These are phyloP conservation scores for Teunomyces pallodes DNA, from an alignment of 805 yeast species.

Conservation along the genomic window DNA sequence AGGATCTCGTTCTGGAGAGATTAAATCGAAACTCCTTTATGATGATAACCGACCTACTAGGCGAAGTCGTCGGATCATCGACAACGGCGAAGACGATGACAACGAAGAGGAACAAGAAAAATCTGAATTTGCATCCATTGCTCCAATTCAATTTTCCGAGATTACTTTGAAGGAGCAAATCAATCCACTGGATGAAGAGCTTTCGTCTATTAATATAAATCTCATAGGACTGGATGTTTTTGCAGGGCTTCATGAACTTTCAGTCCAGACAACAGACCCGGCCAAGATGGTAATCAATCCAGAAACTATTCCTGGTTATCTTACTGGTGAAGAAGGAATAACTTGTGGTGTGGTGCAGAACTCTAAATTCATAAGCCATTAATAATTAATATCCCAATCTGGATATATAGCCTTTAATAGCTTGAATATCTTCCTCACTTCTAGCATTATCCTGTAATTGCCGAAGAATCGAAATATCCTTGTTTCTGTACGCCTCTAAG, in stretches of 20 bases:
- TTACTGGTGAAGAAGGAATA: constrained; percentile 71
- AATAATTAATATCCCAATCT: constrained; percentile 23
- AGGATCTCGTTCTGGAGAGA: constrained; percentile 45
- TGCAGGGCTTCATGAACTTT: constrained; percentile 74
- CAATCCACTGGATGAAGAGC: constrained; percentile 8
- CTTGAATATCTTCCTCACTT: constrained; percentile 13
- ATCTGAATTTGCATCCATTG: constrained; percentile 48
- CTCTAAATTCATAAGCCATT: constrained; percentile 2
- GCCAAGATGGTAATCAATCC: constrained; percentile 48
- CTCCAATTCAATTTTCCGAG: constrained; percentile 56
- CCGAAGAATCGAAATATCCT: constrained; percentile 31
- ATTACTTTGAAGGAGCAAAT: constrained; percentile 39
- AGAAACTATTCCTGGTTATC: constrained; percentile 65
- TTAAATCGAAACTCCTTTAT: constrained; percentile 35
- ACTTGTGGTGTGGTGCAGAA: constrained; percentile 40
- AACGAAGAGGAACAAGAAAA: constrained; percentile 15
- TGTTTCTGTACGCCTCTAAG: constrained; percentile 44
- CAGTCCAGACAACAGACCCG: constrained; percentile 27
- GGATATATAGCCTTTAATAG: constrained; percentile 21
- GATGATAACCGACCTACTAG: constrained; percentile 30
- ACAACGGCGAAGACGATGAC: constrained; percentile 16
- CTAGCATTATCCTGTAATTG: constrained; percentile 21
- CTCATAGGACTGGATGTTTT: constrained; percentile 69
- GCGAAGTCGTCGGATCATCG: constrained; percentile 17
- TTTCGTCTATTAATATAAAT: constrained; percentile 30